Conservation (phyloP, 345 rosid species). For the Brassica juncea region DNA sequence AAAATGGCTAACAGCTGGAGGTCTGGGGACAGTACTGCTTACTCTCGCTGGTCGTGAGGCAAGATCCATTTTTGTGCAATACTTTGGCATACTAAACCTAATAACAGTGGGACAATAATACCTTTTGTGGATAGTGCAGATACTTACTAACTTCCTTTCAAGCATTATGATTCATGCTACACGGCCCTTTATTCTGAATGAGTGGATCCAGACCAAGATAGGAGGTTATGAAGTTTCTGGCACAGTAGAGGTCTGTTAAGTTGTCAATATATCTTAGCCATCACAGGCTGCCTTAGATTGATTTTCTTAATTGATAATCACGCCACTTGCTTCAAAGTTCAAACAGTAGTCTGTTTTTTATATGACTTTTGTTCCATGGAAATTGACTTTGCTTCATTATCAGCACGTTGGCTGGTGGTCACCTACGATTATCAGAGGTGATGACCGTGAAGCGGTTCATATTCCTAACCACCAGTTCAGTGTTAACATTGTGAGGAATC, state of each 20-base stretch:
- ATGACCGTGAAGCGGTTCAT: slow-evolving; percentile 95
- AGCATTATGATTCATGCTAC: slow-evolving; percentile 93
- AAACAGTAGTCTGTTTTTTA: background rate
- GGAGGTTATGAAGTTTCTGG: slow-evolving; percentile 98
- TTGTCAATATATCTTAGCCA: background rate
- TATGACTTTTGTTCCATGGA: slow-evolving; percentile 1
- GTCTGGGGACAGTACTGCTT: slow-evolving; percentile 94
- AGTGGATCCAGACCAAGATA: slow-evolving; percentile 95
- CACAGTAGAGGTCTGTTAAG: slow-evolving; percentile 85
- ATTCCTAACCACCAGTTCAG: slow-evolving; percentile 95
- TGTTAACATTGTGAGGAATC: slow-evolving; percentile 87
- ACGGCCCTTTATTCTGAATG: slow-evolving; percentile 81
- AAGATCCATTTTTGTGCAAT: background rate
- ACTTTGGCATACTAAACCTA: slow-evolving; percentile 17
- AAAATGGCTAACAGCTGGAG: slow-evolving; percentile 95
- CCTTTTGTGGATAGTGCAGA: slow-evolving; percentile 51
- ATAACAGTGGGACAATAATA: slow-evolving; percentile 1
- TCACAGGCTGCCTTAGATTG: background rate
- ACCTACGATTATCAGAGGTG: slow-evolving; percentile 91
- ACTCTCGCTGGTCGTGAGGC: slow-evolving; percentile 99
- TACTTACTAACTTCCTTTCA: slow-evolving; percentile 91
- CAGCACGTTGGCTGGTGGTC: slow-evolving; percentile 99
- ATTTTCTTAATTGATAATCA: background rate
- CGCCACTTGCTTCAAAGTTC: slow-evolving; percentile 23
- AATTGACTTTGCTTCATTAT: slow-evolving; percentile 23